Evolutionary conservation across 345 rosid genomes (phyloP), one percentile per base, ranked within the genome.

Genomic region (Rhodamnia rubescens): DNA sequence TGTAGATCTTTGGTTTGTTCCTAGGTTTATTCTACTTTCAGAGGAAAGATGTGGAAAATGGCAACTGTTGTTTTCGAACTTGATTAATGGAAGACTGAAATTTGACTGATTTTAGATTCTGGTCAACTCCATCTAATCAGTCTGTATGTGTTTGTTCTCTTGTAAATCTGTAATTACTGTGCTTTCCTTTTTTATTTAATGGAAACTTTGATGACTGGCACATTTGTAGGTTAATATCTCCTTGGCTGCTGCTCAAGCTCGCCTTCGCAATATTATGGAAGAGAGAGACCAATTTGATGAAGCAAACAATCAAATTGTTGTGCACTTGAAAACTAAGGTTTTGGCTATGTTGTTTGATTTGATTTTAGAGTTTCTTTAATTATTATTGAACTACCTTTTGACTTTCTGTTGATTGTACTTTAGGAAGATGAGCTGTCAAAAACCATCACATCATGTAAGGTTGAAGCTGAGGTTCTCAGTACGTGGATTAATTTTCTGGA

Each of bases 221-320:
- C 53, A 20, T 50, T 88, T 27, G 86, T 85, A 97, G 99, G 98
- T 97, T 55, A 95, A 95, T 88, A 91, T 93, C 87, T 91, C 99
- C 53, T 89, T 97, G 91, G 95, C 98, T 88, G 98, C 98, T 88
- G 98, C 98, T 84, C 93, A 94, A 89, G 94, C 95, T 42, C 94
- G 98, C 83, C 94, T 93, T 53, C 96, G 86, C 61, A 90, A 95
- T 92, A 96, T 94, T 53, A 88, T 85, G 82, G 99, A 97, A 88
- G 99, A 97, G 92, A 92, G 96, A 86, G 98, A 96, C 84, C 98
- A 97, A 85, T 97, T 96, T 91, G 94, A 92, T 84, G 98, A 96
- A 92, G 99, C 98, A 87, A 97, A 94, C 90, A 92, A 91, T 90
- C 95, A 95, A 90, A 93, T 97, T 81, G 87, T 97, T 85, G 93